These are phyloP conservation scores for Aspergillus incahuasiensis DNA, from an alignment of 495 filamentous ascomycete species.

Conservation along the genomic window DNA sequence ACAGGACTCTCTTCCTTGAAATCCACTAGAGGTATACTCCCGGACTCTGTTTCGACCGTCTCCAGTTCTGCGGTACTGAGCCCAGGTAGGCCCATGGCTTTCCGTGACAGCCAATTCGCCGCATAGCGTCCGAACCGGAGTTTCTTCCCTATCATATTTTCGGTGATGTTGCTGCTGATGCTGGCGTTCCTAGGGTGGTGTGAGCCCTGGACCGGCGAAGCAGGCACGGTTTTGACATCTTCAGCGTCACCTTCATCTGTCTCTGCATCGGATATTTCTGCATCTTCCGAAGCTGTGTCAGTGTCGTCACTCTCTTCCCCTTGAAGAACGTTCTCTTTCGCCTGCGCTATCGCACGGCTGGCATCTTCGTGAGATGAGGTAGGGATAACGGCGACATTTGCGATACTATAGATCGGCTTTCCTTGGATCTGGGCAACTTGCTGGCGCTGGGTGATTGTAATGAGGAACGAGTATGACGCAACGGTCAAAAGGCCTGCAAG, in stretches of 20 bases:
- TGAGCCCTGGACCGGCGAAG: slow-evolving; percentile 25
- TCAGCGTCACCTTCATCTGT: slow-evolving; percentile 33
- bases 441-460: slow-evolving; percentile 75
- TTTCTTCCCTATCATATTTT: slow-evolving; percentile 76
- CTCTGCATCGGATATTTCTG: slow-evolving; percentile 31
- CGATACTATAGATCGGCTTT: slow-evolving; percentile 76
- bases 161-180: slow-evolving; percentile 56
- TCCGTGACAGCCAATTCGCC: slow-evolving; percentile 80
- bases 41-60: slow-evolving; percentile 17
- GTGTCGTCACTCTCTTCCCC: slow-evolving; percentile 21
- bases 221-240: slow-evolving; percentile 31
- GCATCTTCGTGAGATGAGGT: slow-evolving; percentile 73
- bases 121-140: slow-evolving; percentile 85
- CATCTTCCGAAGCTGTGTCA: slow-evolving; percentile 33
- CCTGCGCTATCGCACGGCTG: slow-evolving; percentile 59
- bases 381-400: slow-evolving; percentile 82
- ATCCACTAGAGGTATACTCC: slow-evolving; percentile 23
- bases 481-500: slow-evolving; percentile 64
- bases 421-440: slow-evolving; percentile 85
- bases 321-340: slow-evolving; percentile 44
- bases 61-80: slow-evolving; percentile 24
- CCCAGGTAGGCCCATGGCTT: slow-evolving; percentile 60
- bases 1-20: slow-evolving; percentile 13
- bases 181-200: slow-evolving; percentile 24
- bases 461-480: slow-evolving; percentile 70